Percentiles rank a stretch among this genome's conserved stretches.
These are phyloP conservation scores for Aspergillus nanangensis DNA, from an alignment of 495 filamentous ascomycete species.

Conservation along the genomic window DNA sequence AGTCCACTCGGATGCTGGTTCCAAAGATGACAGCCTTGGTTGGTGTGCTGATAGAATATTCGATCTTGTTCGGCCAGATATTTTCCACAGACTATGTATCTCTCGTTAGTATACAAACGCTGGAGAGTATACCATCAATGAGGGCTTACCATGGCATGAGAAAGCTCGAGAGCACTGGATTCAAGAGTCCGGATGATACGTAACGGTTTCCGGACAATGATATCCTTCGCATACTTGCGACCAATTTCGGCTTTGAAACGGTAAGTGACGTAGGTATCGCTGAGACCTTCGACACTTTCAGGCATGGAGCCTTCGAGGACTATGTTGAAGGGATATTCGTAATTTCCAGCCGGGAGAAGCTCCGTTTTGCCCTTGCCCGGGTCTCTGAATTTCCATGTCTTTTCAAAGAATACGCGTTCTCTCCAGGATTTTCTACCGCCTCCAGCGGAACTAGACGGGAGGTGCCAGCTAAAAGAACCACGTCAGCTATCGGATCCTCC, in stretches of 20 bases:
- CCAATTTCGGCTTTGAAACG: conserved; percentile 83
- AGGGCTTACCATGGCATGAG: conserved; percentile 69
- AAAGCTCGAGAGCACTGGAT: conserved; percentile 72
- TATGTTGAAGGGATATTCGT: conserved; percentile 87
- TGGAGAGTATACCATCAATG: background rate
- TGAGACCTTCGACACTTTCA: conserved; percentile 86
- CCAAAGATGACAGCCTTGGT: conserved; percentile 91
- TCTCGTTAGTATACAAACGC: conserved; percentile 10
- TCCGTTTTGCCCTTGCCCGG: conserved; percentile 50
- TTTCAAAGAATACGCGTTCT: conserved; percentile 52
- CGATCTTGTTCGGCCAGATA: conserved; percentile 90
- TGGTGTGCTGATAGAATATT: conserved; percentile 84
- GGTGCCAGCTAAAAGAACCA: conserved; percentile 35
- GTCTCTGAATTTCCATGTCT: conserved; percentile 51
- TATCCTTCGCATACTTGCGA: conserved; percentile 74
- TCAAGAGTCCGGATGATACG: conserved; percentile 85
- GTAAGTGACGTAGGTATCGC: conserved; percentile 77
- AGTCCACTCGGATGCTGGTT: conserved; percentile 71
- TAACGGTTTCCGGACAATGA: conserved; percentile 72
- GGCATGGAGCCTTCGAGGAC: conserved; percentile 68
- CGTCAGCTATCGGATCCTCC: conserved; percentile 9
- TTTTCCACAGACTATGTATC: conserved; percentile 69
- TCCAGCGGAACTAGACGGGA: conserved; percentile 39
- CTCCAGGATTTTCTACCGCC: conserved; percentile 46
- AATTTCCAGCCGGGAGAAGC: conserved; percentile 69